phyloP scores from a whole-genome alignment of 257 asterid genomes.

The Marsdenia floribunda region DNA sequence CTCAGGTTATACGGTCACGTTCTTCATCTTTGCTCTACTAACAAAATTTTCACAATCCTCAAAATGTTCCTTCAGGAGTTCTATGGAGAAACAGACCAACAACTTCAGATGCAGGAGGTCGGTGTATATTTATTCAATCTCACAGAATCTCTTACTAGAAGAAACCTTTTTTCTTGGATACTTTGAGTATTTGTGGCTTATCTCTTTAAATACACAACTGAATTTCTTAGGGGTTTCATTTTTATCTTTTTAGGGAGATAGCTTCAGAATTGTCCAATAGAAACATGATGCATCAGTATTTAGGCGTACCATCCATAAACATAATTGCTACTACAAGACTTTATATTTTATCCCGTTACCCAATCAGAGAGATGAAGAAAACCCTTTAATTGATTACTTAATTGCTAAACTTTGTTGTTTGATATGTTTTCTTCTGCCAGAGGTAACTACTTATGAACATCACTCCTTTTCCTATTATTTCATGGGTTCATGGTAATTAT shows the following conservation, averaged over 20 bases:
- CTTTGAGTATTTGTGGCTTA: not conserved
- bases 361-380: not conserved
- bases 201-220: not conserved
- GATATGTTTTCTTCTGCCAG: not conserved
- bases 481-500: not conserved
- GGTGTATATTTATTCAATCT: not conserved
- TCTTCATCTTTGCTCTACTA: slow-evolving; percentile 4
- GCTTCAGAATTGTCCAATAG: not conserved
- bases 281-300: not conserved
- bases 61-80: slow-evolving; percentile 50
- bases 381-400: not conserved
- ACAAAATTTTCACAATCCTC: slow-evolving; percentile 16
- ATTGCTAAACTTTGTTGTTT: not conserved
- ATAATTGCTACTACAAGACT: not conserved
- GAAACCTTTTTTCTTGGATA: not conserved
- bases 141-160: not conserved
- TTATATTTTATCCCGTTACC: not conserved
- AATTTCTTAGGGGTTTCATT: not conserved
- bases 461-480: not conserved
- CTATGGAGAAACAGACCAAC: slow-evolving; percentile 35
- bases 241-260: not conserved
- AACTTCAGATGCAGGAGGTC: slow-evolving; percentile 56
- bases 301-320: not conserved
- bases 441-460: not conserved
- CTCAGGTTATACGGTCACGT: slow-evolving; percentile 9